phyloP scores from a whole-genome alignment of 257 asterid species.

The Capsicum rhomboideum region DNA sequence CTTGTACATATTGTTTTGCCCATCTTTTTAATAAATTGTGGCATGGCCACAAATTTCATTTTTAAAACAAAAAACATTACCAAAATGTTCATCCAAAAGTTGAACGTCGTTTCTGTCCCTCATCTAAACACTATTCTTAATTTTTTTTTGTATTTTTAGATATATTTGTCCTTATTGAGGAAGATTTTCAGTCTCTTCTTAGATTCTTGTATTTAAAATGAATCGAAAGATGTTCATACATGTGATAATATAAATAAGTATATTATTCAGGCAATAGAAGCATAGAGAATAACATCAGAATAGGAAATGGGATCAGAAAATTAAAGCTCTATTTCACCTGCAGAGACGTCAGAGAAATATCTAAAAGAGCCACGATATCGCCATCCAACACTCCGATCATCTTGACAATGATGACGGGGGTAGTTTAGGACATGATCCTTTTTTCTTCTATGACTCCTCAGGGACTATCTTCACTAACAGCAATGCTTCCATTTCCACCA shows the following conservation, averaged over 20 bases:
- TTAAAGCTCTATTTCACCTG: constrained; percentile 51
- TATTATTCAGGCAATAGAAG: background rate
- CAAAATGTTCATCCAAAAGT: too few species aligned
- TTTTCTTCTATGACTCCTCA: constrained; percentile 22
- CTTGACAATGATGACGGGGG: constrained; percentile 32
- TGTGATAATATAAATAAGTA: background rate
- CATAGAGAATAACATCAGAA: background rate
- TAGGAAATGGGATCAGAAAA: constrained; percentile 72
- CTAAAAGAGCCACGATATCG: constrained; percentile 54
- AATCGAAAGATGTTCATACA: background rate
- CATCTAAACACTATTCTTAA: too few species aligned
- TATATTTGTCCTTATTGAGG: too few species aligned
- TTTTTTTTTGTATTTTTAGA: too few species aligned
- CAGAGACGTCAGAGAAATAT: constrained; percentile 61
- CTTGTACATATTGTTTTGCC: too few species aligned
- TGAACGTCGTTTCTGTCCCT: too few species aligned
- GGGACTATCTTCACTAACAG: constrained; percentile 14
- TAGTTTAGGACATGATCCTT: constrained; percentile 54
- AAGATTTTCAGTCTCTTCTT: background rate
- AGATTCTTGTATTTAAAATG: background rate
- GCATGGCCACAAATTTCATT: too few species aligned
- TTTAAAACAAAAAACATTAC: too few species aligned
- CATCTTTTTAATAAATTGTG: too few species aligned
- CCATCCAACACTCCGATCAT: constrained; percentile 32
- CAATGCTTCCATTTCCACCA: constrained; percentile 85